phyloP scores from a whole-genome alignment of 1,139 yeast species.

The Candida smagusa region DNA sequence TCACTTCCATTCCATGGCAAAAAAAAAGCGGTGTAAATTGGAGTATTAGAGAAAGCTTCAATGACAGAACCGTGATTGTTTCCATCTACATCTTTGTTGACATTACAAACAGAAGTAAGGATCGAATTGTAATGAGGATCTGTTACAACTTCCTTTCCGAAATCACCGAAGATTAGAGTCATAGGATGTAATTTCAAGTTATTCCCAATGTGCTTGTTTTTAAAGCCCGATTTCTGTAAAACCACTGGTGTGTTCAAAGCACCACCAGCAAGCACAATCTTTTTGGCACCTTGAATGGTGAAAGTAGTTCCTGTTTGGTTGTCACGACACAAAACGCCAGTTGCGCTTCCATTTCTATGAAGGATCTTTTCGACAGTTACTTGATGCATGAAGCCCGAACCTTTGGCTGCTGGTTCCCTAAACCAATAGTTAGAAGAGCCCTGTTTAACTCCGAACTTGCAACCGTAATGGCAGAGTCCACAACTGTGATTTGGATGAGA shows the following conservation, averaged over 20 bases:
- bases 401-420: slow-evolving; percentile 45
- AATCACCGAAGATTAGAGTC: slow-evolving; percentile 40
- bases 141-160: slow-evolving; percentile 29
- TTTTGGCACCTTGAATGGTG: slow-evolving; percentile 45
- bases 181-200: slow-evolving; percentile 56
- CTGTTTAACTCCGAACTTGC: slow-evolving; percentile 50
- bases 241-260: slow-evolving; percentile 51
- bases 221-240: slow-evolving; percentile 50
- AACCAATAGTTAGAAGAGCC: slow-evolving; percentile 54
- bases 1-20: slow-evolving; percentile 44
- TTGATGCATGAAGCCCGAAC: slow-evolving; percentile 47
- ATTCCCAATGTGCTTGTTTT: slow-evolving; percentile 49
- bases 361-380: slow-evolving; percentile 39
- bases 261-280: slow-evolving; percentile 48
- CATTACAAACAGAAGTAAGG: slow-evolving; percentile 50
- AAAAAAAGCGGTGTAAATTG: slow-evolving; percentile 35
- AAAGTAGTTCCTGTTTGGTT: slow-evolving; percentile 25
- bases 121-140: slow-evolving; percentile 44
- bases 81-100: slow-evolving; percentile 52
- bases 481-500: slow-evolving; percentile 42
- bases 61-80: slow-evolving; percentile 55
- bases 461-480: slow-evolving; percentile 52
- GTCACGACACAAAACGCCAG: slow-evolving; percentile 39
- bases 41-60: slow-evolving; percentile 49
- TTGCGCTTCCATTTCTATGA: slow-evolving; percentile 42